Base-by-base conservation (phyloP, 345 rosid species). In the Eutrema japonicum region DNA sequence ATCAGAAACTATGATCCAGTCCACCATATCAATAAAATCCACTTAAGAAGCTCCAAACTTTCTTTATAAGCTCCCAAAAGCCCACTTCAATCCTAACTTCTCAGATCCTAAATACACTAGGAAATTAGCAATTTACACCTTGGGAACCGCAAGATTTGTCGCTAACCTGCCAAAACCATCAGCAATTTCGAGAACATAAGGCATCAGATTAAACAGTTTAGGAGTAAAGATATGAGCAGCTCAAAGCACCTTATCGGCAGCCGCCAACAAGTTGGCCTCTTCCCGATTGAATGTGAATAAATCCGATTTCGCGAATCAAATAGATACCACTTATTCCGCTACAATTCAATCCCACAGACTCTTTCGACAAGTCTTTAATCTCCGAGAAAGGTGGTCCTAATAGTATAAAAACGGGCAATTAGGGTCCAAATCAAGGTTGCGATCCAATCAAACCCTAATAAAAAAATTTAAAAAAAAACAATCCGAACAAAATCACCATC, bases 1-100 rank as follows among this genome's bases (percentile, higher is more conserved):
- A 80, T 81, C 87, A 81, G 73, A 78, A 67, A 71, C 83, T 70
- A 81, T 74, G 80, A 79, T 82, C 88, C 78, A 78, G 84, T 68
- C 85, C 86, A 85, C 86, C 86, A 87, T 85, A 81, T 79, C 88
- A 88, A 68, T 35, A 11, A 56, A 64, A 79, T 56, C 85, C 85
- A 83, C 87, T 77, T 71, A 72, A 22, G 71, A 83, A 82, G 77
- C 79, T 66, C 69, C 73, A 75, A 77, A 66, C 71, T 76, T 75
- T 71, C 66, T 56, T 79, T 48, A 60, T 29, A 64, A 18, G 54
- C 64, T 70, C 70, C 46, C 55, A 66, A 73, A 57, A 67, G 32
- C 55, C 55, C 79, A 80, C 69, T 62, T 65, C 66, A 54, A 40
- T 16, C 40, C 77, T 68, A 66, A 62, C 55, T 75, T 58, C 18